Conservation (phyloP, 352 stramenopile genomes). For the Saprolegnia diclina region DNA sequence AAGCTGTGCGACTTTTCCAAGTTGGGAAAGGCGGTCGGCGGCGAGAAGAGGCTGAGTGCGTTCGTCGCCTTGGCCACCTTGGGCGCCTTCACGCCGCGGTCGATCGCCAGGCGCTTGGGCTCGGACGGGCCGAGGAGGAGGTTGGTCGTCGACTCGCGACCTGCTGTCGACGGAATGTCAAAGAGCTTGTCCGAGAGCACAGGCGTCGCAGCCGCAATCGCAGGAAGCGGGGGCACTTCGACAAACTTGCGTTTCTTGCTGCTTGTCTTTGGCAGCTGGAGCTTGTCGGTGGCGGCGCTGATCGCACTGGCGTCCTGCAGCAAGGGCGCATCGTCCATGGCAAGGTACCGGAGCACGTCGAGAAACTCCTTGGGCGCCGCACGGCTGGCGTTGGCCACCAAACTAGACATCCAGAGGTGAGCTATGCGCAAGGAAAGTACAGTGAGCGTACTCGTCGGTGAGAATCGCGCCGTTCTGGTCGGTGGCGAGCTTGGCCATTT, state of each 20-base stretch:
- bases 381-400: conserved; percentile 51
- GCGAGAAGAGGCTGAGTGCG: conserved; percentile 75
- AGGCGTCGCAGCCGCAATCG: not conserved
- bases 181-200: conserved; percentile 21
- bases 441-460: conserved; percentile 83
- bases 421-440: conserved; percentile 26
- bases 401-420: conserved; percentile 26
- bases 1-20: conserved; percentile 24
- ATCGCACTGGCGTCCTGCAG: conserved; percentile 42
- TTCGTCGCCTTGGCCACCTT: conserved; percentile 31
- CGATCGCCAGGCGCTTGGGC: conserved; percentile 19
- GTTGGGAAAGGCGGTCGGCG: not conserved
- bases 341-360: conserved; percentile 75
- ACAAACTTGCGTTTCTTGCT: conserved; percentile 76
- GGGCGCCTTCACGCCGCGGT: not conserved
- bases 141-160: conserved; percentile 23
- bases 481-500: conserved; percentile 60
- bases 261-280: conserved; percentile 33
- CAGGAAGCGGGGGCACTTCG: conserved; percentile 40
- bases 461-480: conserved; percentile 45
- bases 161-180: conserved; percentile 12
- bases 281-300: conserved; percentile 41
- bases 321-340: conserved; percentile 76
- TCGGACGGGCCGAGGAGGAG: not conserved
- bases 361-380: conserved; percentile 80